phyloP scores from a whole-genome alignment of 345 rosid genomes.

The Punica granatum region DNA sequence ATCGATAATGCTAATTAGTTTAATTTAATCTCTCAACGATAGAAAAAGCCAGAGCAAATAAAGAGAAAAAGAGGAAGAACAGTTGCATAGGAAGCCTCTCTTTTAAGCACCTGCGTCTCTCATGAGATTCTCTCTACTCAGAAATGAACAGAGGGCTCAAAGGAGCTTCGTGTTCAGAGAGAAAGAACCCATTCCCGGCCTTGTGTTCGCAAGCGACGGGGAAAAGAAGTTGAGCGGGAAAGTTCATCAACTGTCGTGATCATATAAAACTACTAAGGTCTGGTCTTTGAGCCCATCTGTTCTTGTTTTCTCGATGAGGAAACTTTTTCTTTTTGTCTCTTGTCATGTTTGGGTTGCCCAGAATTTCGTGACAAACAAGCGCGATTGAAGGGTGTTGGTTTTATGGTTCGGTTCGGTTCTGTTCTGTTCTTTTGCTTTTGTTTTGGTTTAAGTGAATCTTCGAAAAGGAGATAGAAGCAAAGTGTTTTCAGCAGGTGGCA shows the following conservation, averaged over 20 bases:
- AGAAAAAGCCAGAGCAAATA: neutral
- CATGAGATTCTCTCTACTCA: conserved; percentile 23
- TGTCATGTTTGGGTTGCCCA: too few species aligned
- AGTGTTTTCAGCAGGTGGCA: conserved; percentile 34
- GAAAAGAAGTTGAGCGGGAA: conserved; percentile 38
- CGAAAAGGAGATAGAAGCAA: neutral
- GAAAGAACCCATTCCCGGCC: neutral
- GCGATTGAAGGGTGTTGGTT: too few species aligned
- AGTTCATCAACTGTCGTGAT: conserved; percentile 3
- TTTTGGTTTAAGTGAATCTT: neutral
- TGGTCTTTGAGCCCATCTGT: neutral
- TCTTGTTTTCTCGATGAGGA: too few species aligned
- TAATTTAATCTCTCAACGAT: conserved; percentile 6
- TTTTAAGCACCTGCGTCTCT: conserved; percentile 37
- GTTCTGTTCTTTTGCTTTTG: too few species aligned
- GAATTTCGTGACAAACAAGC: too few species aligned
- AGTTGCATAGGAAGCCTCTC: conserved; percentile 16
- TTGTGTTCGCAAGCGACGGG: neutral
- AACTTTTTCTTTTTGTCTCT: too few species aligned
- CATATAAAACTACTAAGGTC: neutral
- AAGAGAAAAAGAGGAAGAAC: neutral
- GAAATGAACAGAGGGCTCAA: neutral
- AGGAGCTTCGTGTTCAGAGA: neutral
- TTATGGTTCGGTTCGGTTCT: too few species aligned
- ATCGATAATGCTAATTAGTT: conserved; percentile 8